Evolutionary conservation across 2,329 filamentous ascomycete species (phyloP).

Genomic region (Alternaria rosae): DNA sequence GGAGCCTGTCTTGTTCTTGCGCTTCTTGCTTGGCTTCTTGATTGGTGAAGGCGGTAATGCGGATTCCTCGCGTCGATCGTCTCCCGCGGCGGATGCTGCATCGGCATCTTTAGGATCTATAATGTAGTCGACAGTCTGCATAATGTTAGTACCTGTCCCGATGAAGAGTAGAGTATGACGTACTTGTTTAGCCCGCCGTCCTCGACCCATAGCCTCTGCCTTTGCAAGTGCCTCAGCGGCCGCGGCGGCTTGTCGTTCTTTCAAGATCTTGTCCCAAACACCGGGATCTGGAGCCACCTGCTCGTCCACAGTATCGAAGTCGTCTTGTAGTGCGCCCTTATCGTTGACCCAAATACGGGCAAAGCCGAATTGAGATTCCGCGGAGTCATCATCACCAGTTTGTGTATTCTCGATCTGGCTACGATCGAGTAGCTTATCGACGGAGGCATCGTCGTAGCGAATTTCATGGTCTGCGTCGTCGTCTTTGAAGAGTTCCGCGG

Average conservation of each 20-base stretch:
- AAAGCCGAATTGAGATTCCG: conserved; percentile 85
- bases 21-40: conserved; percentile 38
- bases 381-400: conserved; percentile 67
- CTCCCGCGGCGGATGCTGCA: conserved; percentile 17
- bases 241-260: conserved; percentile 80
- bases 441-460: conserved; percentile 77
- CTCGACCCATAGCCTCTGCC: conserved; percentile 81
- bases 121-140: conserved; percentile 57
- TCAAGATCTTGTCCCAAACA: conserved; percentile 90
- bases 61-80: conserved; percentile 27
- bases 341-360: conserved; percentile 93
- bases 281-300: conserved; percentile 67
- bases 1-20: conserved; percentile 43
- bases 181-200: conserved; percentile 74
- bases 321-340: conserved; percentile 70
- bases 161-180: conserved; percentile 24
- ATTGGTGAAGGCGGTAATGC: conserved; percentile 33
- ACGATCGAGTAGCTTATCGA: conserved; percentile 92
- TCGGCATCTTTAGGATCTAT: conserved; percentile 39
- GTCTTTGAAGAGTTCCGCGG: conserved; percentile 83
- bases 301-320: conserved; percentile 63
- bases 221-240: conserved; percentile 72
- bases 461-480: conserved; percentile 75
- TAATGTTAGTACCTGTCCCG: conserved; percentile 8
- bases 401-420: conserved; percentile 78